These are phyloP conservation scores for Limnomonas spitsbergensis DNA, from an alignment of 139 green algal genomes.

Conservation along the genomic window DNA sequence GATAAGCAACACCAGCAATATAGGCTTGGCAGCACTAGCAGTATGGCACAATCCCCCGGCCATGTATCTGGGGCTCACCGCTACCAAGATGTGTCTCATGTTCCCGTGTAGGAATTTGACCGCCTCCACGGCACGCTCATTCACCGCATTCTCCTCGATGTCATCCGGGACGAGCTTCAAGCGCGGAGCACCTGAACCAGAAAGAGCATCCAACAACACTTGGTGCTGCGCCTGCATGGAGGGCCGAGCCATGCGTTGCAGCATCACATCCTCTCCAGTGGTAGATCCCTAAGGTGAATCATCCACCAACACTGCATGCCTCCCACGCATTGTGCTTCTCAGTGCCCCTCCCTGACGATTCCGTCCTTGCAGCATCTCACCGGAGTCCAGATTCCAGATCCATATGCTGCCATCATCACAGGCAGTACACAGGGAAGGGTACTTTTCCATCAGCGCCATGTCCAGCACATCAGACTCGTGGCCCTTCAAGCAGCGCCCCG, in stretches of 20 bases:
- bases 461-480: conserved; percentile 52
- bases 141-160: conserved; percentile 15
- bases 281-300: not conserved
- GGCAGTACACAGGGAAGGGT: conserved; percentile 36
- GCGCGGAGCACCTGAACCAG: not conserved
- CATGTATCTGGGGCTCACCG: conserved; percentile 39
- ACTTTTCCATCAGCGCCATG: conserved; percentile 38
- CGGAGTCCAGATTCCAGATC: conserved; percentile 20
- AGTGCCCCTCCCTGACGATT: not conserved
- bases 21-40: too few relatives aligned
- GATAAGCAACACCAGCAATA: too few relatives aligned
- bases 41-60: too few relatives aligned
- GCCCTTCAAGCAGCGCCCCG: conserved; percentile 36
- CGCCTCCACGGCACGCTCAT: conserved; percentile 47
- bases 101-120: conserved; percentile 41
- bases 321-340: not conserved
- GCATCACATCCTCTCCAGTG: too few relatives aligned
- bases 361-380: not conserved
- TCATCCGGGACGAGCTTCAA: not conserved
- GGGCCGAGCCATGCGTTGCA: too few relatives aligned
- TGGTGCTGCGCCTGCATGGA: too few relatives aligned
- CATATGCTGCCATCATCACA: conserved; percentile 42
- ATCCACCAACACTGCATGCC: not conserved
- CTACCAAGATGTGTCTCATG: conserved; percentile 36
- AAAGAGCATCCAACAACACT: too few relatives aligned